Evolutionary conservation across 2,329 filamentous ascomycete genomes (phyloP).

Genomic region (Alternaria metachromatica): DNA sequence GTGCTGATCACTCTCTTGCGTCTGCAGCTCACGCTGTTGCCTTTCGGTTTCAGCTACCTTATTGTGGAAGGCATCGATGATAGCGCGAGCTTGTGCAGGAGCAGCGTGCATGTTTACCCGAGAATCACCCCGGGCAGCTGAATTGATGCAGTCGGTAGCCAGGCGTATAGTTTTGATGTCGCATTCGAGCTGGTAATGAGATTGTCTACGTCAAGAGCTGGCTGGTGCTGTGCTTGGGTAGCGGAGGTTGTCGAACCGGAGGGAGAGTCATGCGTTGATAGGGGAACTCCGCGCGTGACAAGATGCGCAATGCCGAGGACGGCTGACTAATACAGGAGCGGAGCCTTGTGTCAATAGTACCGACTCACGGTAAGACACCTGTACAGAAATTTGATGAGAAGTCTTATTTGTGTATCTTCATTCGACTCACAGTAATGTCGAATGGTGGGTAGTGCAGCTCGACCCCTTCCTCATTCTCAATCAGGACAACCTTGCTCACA

Average conservation of each 20-base stretch:
- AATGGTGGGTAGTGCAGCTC: conserved; percentile 42
- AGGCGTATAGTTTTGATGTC: neutral
- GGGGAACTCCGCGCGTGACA: neutral
- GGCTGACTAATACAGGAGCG: neutral
- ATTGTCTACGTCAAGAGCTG: neutral
- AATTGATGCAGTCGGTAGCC: neutral
- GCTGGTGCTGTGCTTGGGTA: neutral
- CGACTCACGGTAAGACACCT: neutral
- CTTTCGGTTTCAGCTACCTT: conserved; percentile 8
- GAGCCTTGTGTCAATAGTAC: neutral
- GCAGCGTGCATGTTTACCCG: conserved; percentile 3
- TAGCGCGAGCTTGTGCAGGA: conserved; percentile 7
- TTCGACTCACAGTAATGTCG: conserved; percentile 28
- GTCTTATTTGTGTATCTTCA: neutral
- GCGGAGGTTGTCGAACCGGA: neutral
- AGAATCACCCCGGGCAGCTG: conserved; percentile 1
- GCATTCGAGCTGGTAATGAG: neutral
- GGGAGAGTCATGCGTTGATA: neutral
- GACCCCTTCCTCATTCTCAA: conserved; percentile 24
- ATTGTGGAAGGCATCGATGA: conserved; percentile 7
- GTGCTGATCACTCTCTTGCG: conserved; percentile 5
- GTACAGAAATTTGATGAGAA: neutral
- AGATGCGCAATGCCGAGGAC: neutral
- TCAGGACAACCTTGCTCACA: conserved; percentile 36
- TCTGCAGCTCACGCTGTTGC: neutral